These are phyloP conservation scores for Akanthomyces uredinophilus DNA, from an alignment of 2,329 filamentous ascomycete genomes.

Conservation along the genomic window DNA sequence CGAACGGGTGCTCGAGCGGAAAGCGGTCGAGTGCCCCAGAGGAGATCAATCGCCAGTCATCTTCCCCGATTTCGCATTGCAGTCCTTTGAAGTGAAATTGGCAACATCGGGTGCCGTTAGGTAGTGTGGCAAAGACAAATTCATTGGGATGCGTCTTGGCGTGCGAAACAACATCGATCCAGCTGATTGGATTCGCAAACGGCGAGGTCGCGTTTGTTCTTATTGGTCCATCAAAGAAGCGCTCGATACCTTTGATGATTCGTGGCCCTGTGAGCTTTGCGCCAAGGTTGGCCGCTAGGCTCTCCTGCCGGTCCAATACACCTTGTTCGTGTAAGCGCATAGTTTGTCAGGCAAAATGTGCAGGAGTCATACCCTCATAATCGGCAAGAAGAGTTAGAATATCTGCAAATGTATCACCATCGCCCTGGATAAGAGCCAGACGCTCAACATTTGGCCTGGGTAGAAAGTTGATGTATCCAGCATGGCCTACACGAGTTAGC, in stretches of 20 bases:
- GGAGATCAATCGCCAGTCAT: constrained; percentile 79
- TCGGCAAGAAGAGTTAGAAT: constrained; percentile 68
- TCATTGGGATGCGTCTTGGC: constrained; percentile 74
- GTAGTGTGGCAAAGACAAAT: constrained; percentile 65
- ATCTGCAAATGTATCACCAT: constrained; percentile 64
- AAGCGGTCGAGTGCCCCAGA: constrained; percentile 76
- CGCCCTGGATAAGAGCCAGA: constrained; percentile 48
- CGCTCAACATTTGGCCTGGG: constrained; percentile 39
- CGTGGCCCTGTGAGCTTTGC: constrained; percentile 78
- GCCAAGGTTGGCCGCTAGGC: constrained; percentile 77
- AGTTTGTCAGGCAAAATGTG: constrained; percentile 10
- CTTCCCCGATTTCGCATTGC: constrained; percentile 79
- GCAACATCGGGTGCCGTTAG: constrained; percentile 66
- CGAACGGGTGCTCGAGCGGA: constrained; percentile 73
- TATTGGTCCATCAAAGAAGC: constrained; percentile 78
- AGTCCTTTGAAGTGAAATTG: constrained; percentile 78
- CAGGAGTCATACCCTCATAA: constrained; percentile 56
- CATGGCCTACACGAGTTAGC: constrained; percentile 1
- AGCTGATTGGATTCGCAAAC: constrained; percentile 60
- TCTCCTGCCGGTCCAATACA: constrained; percentile 79
- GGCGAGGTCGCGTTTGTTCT: constrained; percentile 48
- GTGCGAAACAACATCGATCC: constrained; percentile 83
- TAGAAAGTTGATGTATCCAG: constrained; percentile 48
- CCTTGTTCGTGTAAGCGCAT: constrained; percentile 37
- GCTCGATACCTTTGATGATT: constrained; percentile 78